A percentile compares a stretch with the other conserved stretches of the same genome.
Conservation (phyloP, 345 rosid species). For the Brassica cretica region DNA sequence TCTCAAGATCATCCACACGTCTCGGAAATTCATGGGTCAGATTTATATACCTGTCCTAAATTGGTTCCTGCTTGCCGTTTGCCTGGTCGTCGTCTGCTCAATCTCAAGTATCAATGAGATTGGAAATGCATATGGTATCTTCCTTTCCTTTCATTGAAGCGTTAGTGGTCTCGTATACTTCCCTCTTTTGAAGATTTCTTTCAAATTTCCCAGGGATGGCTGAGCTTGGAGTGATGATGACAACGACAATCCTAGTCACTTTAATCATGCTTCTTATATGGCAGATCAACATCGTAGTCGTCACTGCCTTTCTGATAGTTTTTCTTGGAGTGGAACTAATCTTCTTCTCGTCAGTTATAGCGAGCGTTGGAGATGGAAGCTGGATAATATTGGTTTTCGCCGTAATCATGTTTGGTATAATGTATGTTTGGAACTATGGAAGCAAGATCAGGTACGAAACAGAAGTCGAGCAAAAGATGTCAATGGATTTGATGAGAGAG, state of each 20-base stretch:
- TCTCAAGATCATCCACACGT: conserved; percentile 94
- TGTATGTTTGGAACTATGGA: conserved; percentile 96
- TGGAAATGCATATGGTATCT: conserved; percentile 96
- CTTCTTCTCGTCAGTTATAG: conserved; percentile 86
- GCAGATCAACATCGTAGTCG: conserved; percentile 89
- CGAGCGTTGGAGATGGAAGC: conserved; percentile 85
- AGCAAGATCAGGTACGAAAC: conserved; percentile 97
- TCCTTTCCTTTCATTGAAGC: conserved; percentile 22
- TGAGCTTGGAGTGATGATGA: conserved; percentile 99
- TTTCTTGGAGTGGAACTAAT: conserved; percentile 83
- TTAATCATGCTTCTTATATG: conserved; percentile 98
- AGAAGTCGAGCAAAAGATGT: conserved; percentile 90
- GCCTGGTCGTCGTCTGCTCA: conserved; percentile 76
- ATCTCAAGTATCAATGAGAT: conserved; percentile 82
- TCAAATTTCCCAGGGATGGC: conserved; percentile 83
- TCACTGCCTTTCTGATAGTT: conserved; percentile 59
- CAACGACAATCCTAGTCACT: conserved; percentile 88
- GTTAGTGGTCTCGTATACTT: too few relatives aligned
- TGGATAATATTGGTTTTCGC: conserved; percentile 94
- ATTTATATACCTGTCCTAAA: conserved; percentile 98
- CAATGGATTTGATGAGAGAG: conserved; percentile 90
- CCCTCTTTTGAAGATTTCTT: too few relatives aligned
- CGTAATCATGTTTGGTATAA: conserved; percentile 77
- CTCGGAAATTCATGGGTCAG: conserved; percentile 99
- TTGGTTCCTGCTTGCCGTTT: conserved; percentile 93